A percentile compares a stretch with the other conserved stretches of the same genome.
Conservation (phyloP, 345 rosid genomes). For the Xanthoceras sorbifolium region DNA sequence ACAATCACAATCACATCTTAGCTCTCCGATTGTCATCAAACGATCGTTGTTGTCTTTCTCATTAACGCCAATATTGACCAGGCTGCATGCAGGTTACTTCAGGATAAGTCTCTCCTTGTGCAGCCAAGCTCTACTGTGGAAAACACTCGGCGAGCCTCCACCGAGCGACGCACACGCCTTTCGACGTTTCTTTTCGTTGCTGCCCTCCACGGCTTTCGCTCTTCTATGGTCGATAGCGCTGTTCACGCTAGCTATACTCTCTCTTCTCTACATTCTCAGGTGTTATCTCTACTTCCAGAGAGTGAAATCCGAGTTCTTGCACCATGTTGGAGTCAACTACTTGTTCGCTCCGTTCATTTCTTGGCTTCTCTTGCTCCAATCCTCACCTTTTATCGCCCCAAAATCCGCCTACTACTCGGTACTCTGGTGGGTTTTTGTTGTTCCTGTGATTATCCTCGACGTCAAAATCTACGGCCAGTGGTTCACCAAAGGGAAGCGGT, state of each 20-base stretch:
- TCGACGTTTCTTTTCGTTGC: constrained; percentile 27
- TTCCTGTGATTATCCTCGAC: constrained; percentile 33
- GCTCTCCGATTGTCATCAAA: background rate
- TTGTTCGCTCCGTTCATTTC: constrained; percentile 39
- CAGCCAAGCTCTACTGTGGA: constrained; percentile 61
- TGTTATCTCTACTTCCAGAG: constrained; percentile 40
- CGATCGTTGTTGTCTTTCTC: constrained; percentile 11
- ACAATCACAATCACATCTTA: background rate
- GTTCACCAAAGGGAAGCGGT: constrained; percentile 42
- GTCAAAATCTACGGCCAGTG: constrained; percentile 41
- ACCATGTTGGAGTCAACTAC: constrained; percentile 38
- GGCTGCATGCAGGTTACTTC: constrained; percentile 57
- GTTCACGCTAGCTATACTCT: constrained; percentile 37
- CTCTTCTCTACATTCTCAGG: constrained; percentile 37
- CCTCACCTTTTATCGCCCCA: constrained; percentile 30
- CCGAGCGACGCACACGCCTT: constrained; percentile 26
- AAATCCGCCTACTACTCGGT: background rate
- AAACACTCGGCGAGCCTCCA: constrained; percentile 36
- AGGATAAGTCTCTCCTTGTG: constrained; percentile 55
- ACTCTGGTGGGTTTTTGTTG: constrained; percentile 34
- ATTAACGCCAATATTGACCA: constrained; percentile 18
- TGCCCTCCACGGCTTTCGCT: constrained; percentile 44
- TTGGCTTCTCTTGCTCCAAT: constrained; percentile 40
- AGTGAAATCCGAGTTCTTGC: constrained; percentile 56
- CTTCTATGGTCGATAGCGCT: constrained; percentile 51